Base-by-base conservation (phyloP, 1,284 basidiomycete genomes). In the Cryptococcus sp. region DNA sequence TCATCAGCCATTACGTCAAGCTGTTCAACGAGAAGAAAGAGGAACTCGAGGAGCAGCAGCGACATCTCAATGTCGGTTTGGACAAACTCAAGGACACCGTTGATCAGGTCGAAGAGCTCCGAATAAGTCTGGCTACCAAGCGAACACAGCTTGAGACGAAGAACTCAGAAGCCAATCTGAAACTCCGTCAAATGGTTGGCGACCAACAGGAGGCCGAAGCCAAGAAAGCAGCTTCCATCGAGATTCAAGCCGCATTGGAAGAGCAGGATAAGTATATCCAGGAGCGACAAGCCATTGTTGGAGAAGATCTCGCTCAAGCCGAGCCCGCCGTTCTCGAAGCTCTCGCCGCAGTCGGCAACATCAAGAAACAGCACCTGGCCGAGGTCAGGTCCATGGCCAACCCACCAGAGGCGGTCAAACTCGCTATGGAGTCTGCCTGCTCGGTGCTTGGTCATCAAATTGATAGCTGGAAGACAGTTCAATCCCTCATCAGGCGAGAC, bases 361-460 rank as follows among this genome's bases (percentile, higher is more conserved):
- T 99, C 81, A 98, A 92, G 77, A 86, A 86, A 67, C 91, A 94
- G 72, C 94, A 98, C 63, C 78, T 99, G 46, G 90, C 94, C 64
- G 96, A 99, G 83, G 94, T 99, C 25, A 85, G 97, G 66, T 85
- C 91, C 11, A 98, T 99, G 93, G 90, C 91, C 43, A 98, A 98
- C 68, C 96, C 96, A 45, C 96, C 96, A 0, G 92, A 97, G 68
- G 88, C 91, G 9, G 94, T 99, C 69, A 98, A 98, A 76, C 77
- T 94, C 46, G 90, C 96, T 14, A 98, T 99, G 94, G 96, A 99
- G 70, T 97, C 92, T 1, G 94, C 97, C 32, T 99, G 96, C 75
- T 94, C 91, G 14, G 82, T 97, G 31, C 84, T 99, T n/a, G 96
- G 96, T 10, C 88, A 97, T 78, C 91, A 92, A 76, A 93, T 98